These are phyloP conservation scores for Andrographis paniculata DNA, from an alignment of 305 asterid species.

Conservation along the genomic window DNA sequence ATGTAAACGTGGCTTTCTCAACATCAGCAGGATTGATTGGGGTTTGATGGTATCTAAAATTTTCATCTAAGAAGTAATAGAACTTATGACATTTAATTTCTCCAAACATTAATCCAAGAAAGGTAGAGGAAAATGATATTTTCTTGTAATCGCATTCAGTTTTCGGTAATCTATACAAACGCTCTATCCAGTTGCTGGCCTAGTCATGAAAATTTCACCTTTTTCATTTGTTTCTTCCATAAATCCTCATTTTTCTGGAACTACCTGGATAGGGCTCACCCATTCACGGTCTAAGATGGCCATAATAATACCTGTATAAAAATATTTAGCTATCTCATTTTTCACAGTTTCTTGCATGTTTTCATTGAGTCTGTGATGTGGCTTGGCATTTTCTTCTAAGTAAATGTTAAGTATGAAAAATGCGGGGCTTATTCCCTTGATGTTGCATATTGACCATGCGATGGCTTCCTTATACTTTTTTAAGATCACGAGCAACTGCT, in stretches of 20 bases:
- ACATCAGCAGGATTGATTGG: background rate
- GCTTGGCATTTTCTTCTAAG: no score
- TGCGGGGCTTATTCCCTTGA: no score
- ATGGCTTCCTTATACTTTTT: no score
- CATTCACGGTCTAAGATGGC: background rate
- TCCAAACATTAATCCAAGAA: background rate
- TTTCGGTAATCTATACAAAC: background rate
- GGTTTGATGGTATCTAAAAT: background rate
- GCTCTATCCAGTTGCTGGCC: background rate
- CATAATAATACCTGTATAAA: background rate
- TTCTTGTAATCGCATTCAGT: background rate
- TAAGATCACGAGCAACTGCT: no score
- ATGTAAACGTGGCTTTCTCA: background rate
- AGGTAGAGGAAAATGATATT: background rate
- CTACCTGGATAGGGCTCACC: background rate
- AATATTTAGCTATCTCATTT: background rate
- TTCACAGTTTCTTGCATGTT: background rate
- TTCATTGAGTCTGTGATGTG: background rate
- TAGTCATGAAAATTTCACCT: background rate
- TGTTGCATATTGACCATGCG: no score
- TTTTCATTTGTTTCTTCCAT: background rate
- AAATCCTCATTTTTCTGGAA: background rate
- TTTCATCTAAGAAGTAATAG: background rate
- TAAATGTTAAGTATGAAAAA: no score
- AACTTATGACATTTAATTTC: background rate